Base-by-base conservation (phyloP, 1,139 yeast genomes). In the Protomyces arabidopsidicola region DNA sequence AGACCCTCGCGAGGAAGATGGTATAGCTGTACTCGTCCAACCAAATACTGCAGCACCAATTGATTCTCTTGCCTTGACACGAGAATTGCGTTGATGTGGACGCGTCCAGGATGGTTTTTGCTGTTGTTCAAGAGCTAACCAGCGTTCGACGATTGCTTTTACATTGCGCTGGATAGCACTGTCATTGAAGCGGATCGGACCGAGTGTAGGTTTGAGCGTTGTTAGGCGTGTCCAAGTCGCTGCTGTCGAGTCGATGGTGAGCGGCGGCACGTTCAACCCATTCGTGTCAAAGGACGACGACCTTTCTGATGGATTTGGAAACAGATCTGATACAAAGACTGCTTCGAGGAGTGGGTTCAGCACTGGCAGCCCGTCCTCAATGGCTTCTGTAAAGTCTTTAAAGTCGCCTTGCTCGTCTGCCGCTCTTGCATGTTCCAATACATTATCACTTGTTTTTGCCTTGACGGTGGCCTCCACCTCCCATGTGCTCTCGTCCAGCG, bases 71-170 rank as follows among this genome's bases (percentile, higher is more conserved):
- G 51, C 52, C 45, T 22, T 20, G 12, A 36, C 31, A 6, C 24
- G 18, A 22, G 51, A 39, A 3, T 39, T 18, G 48, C 22, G 48
- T 42, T 42, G 14, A 16, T 4, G 12, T 10, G 62, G 62, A 6
- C 62, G 51, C 24, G 38, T 34, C 62, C 62, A 58, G 14, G 62
- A 58, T 22, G 62, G 62, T 42, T 18, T n/a, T 27, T 52, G 56
- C 39, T 52, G 42, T 14, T 42, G 27, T 6, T 27, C 34, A 16
- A 18, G 36, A 16, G 42, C 38, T 4, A 51, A 52, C 62, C 62
- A 58, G 6, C 31, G 27, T 12, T 20, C 51, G 5, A 58, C 42
- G 31, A 58, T 52, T 5, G 27, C 18, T 10, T n/a, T 6, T 27
- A 52, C 35, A 14, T 58, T 52, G 14, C 31, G 14, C 34, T 51